These are phyloP conservation scores for Colletotrichum sp. DNA, from an alignment of 2,329 filamentous ascomycete species.

Conservation along the genomic window DNA sequence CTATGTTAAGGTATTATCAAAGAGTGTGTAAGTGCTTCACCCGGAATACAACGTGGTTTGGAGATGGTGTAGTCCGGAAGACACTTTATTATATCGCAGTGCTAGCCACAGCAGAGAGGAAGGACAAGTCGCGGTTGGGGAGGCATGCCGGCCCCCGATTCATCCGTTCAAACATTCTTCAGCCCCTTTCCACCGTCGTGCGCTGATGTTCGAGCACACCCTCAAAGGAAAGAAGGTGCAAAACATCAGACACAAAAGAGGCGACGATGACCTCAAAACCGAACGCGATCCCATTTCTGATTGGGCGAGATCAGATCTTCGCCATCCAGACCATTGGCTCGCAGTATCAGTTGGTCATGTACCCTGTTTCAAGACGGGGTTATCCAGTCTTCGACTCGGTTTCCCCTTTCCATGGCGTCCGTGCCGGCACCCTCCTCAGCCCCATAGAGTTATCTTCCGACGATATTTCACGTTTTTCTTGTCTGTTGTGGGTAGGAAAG, in stretches of 20 bases:
- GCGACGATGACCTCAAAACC: slow-evolving; percentile 4
- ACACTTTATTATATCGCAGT: background rate
- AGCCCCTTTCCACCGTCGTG: background rate
- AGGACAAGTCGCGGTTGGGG: background rate
- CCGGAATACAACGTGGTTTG: background rate
- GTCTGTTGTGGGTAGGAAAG: background rate
- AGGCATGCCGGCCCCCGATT: background rate
- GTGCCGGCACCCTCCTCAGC: background rate
- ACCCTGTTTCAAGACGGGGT: slow-evolving; percentile 17
- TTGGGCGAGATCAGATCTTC: background rate
- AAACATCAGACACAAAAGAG: slow-evolving; percentile 18
- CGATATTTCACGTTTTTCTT: slow-evolving; percentile 1
- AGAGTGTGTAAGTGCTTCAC: background rate
- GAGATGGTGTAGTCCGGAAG: background rate
- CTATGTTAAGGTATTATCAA: background rate
- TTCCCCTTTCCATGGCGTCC: background rate
- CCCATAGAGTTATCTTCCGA: slow-evolving; percentile 18
- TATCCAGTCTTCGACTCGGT: background rate
- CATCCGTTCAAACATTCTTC: slow-evolving; percentile 10
- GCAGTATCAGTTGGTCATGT: slow-evolving; percentile 7
- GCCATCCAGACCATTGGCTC: background rate
- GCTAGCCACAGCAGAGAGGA: background rate
- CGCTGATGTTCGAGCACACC: slow-evolving; percentile 13
- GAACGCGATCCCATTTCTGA: background rate
- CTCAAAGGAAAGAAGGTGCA: background rate